Conservation (phyloP, 78 protist genomes). For the Pigoraptor vietnamica region DNA sequence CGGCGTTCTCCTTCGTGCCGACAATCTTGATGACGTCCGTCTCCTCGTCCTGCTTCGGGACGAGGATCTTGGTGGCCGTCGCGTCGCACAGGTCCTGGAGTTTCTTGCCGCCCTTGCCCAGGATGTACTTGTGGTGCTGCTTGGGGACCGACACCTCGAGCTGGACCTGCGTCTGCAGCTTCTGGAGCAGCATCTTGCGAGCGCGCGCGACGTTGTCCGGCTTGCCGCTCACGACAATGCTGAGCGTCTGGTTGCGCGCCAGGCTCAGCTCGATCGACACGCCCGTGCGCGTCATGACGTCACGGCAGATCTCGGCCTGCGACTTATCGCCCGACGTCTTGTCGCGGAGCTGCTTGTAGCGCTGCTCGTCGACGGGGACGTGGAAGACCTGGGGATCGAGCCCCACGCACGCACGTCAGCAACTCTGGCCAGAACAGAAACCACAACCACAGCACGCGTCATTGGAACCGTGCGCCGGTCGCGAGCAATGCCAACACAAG, state of each 20-base stretch:
- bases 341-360: not conserved
- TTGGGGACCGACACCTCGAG: conserved; percentile 25
- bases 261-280: not conserved
- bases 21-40: conserved; percentile 1
- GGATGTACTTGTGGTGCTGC: conserved; percentile 37
- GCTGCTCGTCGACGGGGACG: conserved; percentile 5
- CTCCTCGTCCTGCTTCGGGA: conserved; percentile 34
- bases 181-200: not conserved
- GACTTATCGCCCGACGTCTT: not conserved
- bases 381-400: not conserved
- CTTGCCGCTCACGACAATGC: not conserved
- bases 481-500: too few species aligned
- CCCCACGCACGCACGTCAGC: not conserved
- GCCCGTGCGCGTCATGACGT: not conserved
- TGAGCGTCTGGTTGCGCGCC: not conserved
- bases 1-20: not conserved
- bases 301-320: not conserved
- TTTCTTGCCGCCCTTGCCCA: conserved; percentile 45
- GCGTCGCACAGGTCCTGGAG: conserved; percentile 29
- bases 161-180: not conserved
- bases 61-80: conserved; percentile 21
- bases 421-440: too few species aligned
- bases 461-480: too few species aligned
- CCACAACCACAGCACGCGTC: too few species aligned
- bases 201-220: not conserved